Conservation (phyloP, 169 alveolate genomes). For the Fabrea salina region DNA sequence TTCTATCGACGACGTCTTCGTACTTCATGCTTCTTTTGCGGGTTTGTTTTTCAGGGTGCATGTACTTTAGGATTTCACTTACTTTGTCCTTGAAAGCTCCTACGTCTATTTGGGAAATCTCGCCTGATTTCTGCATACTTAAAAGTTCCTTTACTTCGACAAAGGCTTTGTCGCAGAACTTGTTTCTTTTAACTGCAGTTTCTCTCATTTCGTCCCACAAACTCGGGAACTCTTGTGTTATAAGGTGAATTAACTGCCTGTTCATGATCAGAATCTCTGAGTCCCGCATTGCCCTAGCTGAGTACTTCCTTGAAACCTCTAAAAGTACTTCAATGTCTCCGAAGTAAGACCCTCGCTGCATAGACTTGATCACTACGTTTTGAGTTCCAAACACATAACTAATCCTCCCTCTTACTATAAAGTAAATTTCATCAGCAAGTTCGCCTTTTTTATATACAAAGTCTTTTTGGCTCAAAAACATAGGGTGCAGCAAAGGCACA, state of each 20-base stretch:
- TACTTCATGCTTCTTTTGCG: too few relatives aligned
- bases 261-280: slow-evolving; percentile 15
- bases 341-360: slow-evolving; percentile 52
- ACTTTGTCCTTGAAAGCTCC: too few relatives aligned
- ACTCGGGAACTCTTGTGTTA: slow-evolving; percentile 16
- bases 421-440: slow-evolving; percentile 50
- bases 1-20: too few relatives aligned
- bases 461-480: slow-evolving; percentile 28
- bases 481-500: slow-evolving; percentile 51
- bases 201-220: not conserved
- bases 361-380: slow-evolving; percentile 2
- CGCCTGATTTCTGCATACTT: too few relatives aligned
- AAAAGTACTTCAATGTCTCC: slow-evolving; percentile 55
- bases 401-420: slow-evolving; percentile 42
- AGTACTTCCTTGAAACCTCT: not conserved
- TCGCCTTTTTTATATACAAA: slow-evolving; percentile 39
- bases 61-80: too few relatives aligned
- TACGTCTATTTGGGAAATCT: too few relatives aligned
- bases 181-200: too few relatives aligned
- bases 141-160: too few relatives aligned
- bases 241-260: not conserved
- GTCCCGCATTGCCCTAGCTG: slow-evolving; percentile 1
- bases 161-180: too few relatives aligned
- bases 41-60: too few relatives aligned
- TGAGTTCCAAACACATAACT: slow-evolving; percentile 20